Base-by-base conservation (phyloP, 139 green algal species). In the Klebsormidium nitens region DNA sequence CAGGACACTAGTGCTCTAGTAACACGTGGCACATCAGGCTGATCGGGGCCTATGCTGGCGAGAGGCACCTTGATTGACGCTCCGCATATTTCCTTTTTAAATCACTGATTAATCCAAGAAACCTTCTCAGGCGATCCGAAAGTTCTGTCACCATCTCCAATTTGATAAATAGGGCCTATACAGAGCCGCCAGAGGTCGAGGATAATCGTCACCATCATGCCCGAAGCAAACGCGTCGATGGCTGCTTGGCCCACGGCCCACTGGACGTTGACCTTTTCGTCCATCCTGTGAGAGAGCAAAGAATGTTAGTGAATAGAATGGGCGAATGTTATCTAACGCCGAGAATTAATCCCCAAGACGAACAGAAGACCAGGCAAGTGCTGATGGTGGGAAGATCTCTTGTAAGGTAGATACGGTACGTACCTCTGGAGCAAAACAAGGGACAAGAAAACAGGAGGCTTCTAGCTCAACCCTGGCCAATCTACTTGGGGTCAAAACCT, bases 181-280 rank as follows among this genome's bases (percentile, higher is more conserved):
- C 23, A 46, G 31, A 97, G 73, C 32, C 92, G 84, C 92, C 92
- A 98, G 0, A 92, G 47, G 82, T 98, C 93, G 5, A 98, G 83
- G 38, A 96, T 44, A 29, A 95, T 90, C 5, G 91, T 96, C 28
- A 97, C 88, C 38, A 96, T 77, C 93, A 98, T 98, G 44, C 85
- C 82, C 0, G 90, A 87, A 1, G 88, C 93, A 28, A 97, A 79
- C 0, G 87, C 79, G 66, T 91, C 83, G n/a, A 87, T 46, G 23
- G 69, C 83, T 4, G 32, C 65, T 19, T 76, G 57, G 60, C 78
- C 56, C 19, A 87, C n/a, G 0, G 63, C 85, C 84, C 82, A 91
- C 36, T 73, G 76, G 19, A 80, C 55, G 5, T 42, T 48, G 34
- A 60, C 31, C 39, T 78, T 40, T 64, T 74, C 64, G 5, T 82